A percentile compares a stretch with the other conserved stretches of the same genome.
Conservation (phyloP, 352 stramenopile genomes). For the Phytophthora cryptogea region DNA sequence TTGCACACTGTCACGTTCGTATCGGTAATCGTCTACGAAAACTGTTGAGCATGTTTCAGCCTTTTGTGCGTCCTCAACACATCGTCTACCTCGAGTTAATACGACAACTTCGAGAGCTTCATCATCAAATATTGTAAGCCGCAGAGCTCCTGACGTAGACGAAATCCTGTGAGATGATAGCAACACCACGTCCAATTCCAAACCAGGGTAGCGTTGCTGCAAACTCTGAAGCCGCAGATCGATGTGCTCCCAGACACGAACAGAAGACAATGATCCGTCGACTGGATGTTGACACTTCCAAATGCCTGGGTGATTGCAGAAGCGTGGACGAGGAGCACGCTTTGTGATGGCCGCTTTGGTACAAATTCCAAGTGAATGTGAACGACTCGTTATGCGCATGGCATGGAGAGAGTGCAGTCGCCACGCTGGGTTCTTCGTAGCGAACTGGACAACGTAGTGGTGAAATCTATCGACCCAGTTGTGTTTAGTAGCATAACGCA, state of each 20-base stretch:
- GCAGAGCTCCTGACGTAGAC: slow-evolving; percentile 6
- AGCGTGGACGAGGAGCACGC: slow-evolving; percentile 7
- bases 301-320: slow-evolving; percentile 27
- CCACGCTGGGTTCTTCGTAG: slow-evolving; percentile 7
- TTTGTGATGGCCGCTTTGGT: slow-evolving; percentile 2
- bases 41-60: slow-evolving; percentile 24
- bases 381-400: background rate
- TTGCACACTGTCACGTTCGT: slow-evolving; percentile 42
- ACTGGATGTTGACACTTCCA: slow-evolving; percentile 29
- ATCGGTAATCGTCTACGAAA: slow-evolving; percentile 62
- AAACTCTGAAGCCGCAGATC: slow-evolving; percentile 27
- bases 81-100: slow-evolving; percentile 35
- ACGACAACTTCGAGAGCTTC: slow-evolving; percentile 38
- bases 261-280: slow-evolving; percentile 1
- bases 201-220: slow-evolving; percentile 25
- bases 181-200: slow-evolving; percentile 32
- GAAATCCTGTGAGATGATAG: slow-evolving; percentile 18
- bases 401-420: slow-evolving; percentile 33
- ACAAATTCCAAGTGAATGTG: slow-evolving; percentile 10
- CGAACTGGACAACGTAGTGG: slow-evolving; percentile 24
- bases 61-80: background rate
- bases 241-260: slow-evolving; percentile 36
- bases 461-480: slow-evolving; percentile 46
- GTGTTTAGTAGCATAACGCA: slow-evolving; percentile 35
- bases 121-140: slow-evolving; percentile 5